Conservation (phyloP, 306 rosid species). For the Herpetospermum pedunculosum region DNA sequence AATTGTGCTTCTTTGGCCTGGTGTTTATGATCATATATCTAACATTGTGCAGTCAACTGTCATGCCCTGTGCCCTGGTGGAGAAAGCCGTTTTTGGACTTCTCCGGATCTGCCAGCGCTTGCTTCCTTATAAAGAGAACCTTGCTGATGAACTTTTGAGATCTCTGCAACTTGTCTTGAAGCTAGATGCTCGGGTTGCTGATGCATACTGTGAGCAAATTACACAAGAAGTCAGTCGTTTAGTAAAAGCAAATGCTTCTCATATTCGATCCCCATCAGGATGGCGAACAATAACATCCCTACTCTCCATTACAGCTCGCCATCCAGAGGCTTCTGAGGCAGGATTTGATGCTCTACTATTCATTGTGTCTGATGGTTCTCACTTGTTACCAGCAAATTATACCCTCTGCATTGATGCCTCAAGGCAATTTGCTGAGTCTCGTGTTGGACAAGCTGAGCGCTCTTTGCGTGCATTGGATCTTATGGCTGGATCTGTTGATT, state of each 20-base stretch:
- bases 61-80: conserved; percentile 91
- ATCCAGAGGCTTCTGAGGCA: conserved; percentile 88
- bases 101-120: conserved; percentile 90
- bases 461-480: conserved; percentile 80
- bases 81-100: conserved; percentile 96
- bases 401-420: conserved; percentile 66
- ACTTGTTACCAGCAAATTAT: conserved; percentile 83
- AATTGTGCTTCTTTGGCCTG: conserved; percentile 89
- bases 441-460: conserved; percentile 83
- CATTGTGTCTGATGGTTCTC: conserved; percentile 80
- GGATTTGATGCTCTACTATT: conserved; percentile 82
- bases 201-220: conserved; percentile 94
- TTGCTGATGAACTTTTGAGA: conserved; percentile 92
- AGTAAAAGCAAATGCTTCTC: conserved; percentile 92
- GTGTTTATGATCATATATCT: conserved; percentile 90
- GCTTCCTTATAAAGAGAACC: conserved; percentile 93
- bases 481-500: conserved; percentile 74
- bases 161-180: conserved; percentile 86
- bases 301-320: conserved; percentile 74
- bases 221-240: conserved; percentile 95
- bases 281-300: conserved; percentile 92
- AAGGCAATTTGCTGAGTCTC: conserved; percentile 96
- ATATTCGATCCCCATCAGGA: conserved; percentile 81
- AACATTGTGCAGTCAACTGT: conserved; percentile 90
- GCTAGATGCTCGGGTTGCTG: conserved; percentile 98